phyloP scores from a whole-genome alignment of 495 filamentous ascomycete species.

The Penicillium macrosclerotiorum region DNA sequence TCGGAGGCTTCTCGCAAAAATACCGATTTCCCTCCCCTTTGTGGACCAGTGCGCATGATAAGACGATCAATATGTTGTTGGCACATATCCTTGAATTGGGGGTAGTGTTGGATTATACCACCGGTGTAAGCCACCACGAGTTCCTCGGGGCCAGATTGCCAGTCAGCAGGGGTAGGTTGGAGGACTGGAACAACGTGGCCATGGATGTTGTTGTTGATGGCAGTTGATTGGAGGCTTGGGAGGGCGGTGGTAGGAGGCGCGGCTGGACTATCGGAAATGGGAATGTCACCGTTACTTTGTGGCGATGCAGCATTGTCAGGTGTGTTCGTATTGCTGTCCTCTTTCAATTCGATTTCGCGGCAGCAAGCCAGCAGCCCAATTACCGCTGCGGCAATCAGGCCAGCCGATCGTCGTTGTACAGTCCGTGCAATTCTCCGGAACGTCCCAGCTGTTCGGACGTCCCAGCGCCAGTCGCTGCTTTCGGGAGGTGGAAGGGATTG shows the following conservation, averaged over 20 bases:
- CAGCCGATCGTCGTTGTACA: constrained; percentile 67
- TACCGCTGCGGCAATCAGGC: constrained; percentile 68
- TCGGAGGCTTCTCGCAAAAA: constrained; percentile 68
- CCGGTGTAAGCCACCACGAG: constrained; percentile 76
- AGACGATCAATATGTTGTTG: constrained; percentile 66
- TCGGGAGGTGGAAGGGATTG: constrained; percentile 51
- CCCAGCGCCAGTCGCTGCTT: constrained; percentile 56
- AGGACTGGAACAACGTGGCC: constrained; percentile 48
- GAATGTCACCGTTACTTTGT: constrained; percentile 23
- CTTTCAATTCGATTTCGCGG: constrained; percentile 57
- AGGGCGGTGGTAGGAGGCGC: constrained; percentile 5
- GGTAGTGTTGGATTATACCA: constrained; percentile 75
- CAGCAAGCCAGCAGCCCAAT: constrained; percentile 66
- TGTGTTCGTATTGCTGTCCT: constrained; percentile 40
- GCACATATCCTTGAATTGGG: constrained; percentile 66
- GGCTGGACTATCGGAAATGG: constrained; percentile 1
- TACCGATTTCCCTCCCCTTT: constrained; percentile 56
- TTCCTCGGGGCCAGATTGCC: constrained; percentile 55
- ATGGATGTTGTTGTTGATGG: constrained; percentile 18
- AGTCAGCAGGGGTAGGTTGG: constrained; percentile 36
- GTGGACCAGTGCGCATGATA: constrained; percentile 54
- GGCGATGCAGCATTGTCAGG: constrained; percentile 34
- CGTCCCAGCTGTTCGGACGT: constrained; percentile 48
- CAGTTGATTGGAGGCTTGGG: neutral
- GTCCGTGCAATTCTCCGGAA: constrained; percentile 61